Evolutionary conservation across 2,329 filamentous ascomycete species (phyloP), one percentile per base, ranked within the genome.

Genomic region (Bipolaris sorokiniana): DNA sequence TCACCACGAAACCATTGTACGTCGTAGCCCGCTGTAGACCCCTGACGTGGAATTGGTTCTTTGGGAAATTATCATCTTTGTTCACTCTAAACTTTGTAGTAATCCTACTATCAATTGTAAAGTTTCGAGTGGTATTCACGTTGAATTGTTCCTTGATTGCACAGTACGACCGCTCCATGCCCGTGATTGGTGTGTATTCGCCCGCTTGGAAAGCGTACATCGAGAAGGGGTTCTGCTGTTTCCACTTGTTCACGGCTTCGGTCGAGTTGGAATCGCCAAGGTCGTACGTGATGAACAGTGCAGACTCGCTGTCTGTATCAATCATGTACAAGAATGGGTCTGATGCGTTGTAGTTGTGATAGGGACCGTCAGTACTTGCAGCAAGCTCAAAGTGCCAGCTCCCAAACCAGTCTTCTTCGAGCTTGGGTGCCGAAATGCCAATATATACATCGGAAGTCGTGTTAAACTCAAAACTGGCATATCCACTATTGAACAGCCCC

Each of bases 11-110:
- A 0, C 87, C 92, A 36, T 82, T 80, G 69, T 98, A 98, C 0
- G 77, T 80, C 4, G 89, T 88, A 65, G 86, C 91, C 3, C 83
- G 79, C 59, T 92, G 90, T 38, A 99, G 83, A 0, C 88, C 86
- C 36, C 84, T 86, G 46, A 97, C 82, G 67, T 94, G 92, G 74
- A 99, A 97, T 69, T 97, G 92, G 73, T 96, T 89, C 73, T 92
- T 93, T 1, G 91, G 91, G 58, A 58, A 45, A 10, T 61, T 81
- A 48, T 85, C 85, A 3, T 86, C 86, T 1, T 86, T 86, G 20
- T n/a, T 10, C 9, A n/a, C 16, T 5, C 46, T 33, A 1, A 86
- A 49, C 84, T 86, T 5, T 83, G 78, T 3, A 86, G 90, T 84
- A 26, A 82, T 87, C 2, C 88, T 93, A 82, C 96, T 90, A 37